Evolutionary conservation across 148 eudicot species (phyloP), one percentile per base, ranked within the genome.

Genomic region (Heliamphora exappendiculata): DNA sequence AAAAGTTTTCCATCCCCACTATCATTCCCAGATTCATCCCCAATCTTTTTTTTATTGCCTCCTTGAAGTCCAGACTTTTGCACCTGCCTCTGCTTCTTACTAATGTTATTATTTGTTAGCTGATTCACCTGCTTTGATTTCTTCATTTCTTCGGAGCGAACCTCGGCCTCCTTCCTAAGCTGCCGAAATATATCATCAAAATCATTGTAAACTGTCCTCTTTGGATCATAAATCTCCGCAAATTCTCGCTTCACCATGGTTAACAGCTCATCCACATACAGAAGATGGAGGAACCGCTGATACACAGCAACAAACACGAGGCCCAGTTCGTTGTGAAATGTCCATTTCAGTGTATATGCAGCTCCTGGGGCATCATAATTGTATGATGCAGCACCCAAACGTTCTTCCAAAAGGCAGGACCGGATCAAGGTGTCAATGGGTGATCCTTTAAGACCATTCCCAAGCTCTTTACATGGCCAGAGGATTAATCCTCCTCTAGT

Each of bases 401-500:
- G 83, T 65, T 96, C 99, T 85, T 96, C 99, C 79, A 96, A 83
- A 74, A 96, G 88, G 84, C 99, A 96, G 0, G 99, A 93, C 73
- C 97, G 76, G 57, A 96, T 96, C 87, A 96, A 82, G 55, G 94
- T 87, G 57, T 96, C 98, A 57, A 95, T 92, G 2, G 99, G 99
- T 0, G 99, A 96, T 1, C 99, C 98, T 83, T 87, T 89, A 5
- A 96, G 84, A 47, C 94, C 99, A 80, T 93, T 88, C 34, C 96
- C 89, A 14, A 96, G 86, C 83, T 96, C 98, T 31, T 88, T 93
- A 81, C 98, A 96, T 0, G 98, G 88, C 99, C 99, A 93, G 79
- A 96, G 97, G 85, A 96, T 87, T 73, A 96, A 76, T n/a, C 99
- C 99, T 81, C 99, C 99, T 83, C 99, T 88, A 0, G 97, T 96